Evolutionary conservation across 345 rosid genomes (phyloP).

Genomic region (Boechera retrofracta): DNA sequence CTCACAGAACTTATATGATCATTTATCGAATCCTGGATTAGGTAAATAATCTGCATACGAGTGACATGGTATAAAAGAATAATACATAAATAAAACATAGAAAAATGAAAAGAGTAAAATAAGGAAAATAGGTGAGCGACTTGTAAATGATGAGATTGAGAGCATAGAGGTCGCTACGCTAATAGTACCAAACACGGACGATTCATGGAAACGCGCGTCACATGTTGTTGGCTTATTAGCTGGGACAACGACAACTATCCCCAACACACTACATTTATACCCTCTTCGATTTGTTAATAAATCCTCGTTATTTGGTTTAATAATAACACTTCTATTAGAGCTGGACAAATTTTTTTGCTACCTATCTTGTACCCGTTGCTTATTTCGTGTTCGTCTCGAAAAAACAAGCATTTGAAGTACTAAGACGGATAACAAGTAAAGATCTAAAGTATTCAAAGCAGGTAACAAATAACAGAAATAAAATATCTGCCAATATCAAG

Average conservation of each 20-base stretch:
- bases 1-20: conserved; percentile 34
- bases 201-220: conserved; percentile 45
- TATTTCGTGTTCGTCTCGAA: too few relatives aligned
- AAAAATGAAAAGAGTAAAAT: background rate
- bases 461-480: too few relatives aligned
- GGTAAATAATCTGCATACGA: conserved; percentile 30
- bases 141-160: conserved; percentile 16
- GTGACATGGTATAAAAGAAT: conserved; percentile 1
- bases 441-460: too few relatives aligned
- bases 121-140: conserved; percentile 30
- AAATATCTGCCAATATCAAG: too few relatives aligned
- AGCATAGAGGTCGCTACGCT: conserved; percentile 19
- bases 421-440: too few relatives aligned
- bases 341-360: too few relatives aligned
- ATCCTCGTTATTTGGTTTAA: background rate
- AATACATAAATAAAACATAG: background rate
- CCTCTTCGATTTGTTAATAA: background rate
- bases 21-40: background rate
- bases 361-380: too few relatives aligned
- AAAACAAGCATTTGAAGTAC: too few relatives aligned
- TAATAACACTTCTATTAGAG: background rate
- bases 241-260: conserved; percentile 34
- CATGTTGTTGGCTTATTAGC: conserved; percentile 33
- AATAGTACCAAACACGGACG: conserved; percentile 39
- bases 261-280: conserved; percentile 29